A percentile compares a stretch with the other conserved stretches of the same genome.
Conservation (phyloP, 2,329 filamentous ascomycete genomes). For the Gyromitra esculenta region DNA sequence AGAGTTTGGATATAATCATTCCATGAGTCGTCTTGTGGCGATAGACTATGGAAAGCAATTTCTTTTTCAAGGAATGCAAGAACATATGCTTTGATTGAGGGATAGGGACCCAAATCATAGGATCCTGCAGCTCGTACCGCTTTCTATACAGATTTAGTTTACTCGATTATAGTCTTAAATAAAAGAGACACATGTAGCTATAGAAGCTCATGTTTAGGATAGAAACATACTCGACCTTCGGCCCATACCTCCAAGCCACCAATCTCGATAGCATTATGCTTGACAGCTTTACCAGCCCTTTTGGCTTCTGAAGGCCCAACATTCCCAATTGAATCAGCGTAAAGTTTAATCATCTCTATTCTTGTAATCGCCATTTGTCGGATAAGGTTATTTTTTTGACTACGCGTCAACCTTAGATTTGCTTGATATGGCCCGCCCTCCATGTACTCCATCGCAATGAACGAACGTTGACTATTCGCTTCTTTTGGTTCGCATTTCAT, state of each 20-base stretch:
- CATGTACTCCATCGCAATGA: conserved; percentile 32
- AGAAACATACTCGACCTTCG: conserved; percentile 17
- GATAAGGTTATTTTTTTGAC: conserved; percentile 8
- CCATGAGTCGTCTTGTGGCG: neutral
- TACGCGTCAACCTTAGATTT: neutral
- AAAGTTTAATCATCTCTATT: neutral
- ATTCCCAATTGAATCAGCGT: neutral
- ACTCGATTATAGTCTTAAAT: neutral
- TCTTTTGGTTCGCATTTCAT: neutral
- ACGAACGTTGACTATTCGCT: neutral
- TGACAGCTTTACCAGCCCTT: neutral
- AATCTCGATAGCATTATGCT: neutral
- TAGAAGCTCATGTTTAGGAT: neutral
- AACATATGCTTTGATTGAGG: neutral
- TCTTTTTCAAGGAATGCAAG: conserved; percentile 5
- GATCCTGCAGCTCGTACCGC: neutral
- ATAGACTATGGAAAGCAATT: neutral
- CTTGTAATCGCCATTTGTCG: conserved; percentile 31
- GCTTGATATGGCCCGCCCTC: neutral
- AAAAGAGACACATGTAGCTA: neutral
- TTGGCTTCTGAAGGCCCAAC: neutral
- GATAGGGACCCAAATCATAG: conserved; percentile 4
- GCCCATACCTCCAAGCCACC: neutral
- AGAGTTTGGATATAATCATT: neutral
- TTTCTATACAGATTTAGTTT: neutral